phyloP scores from a whole-genome alignment of 176 grass and related monocot species.

The Oropetium thomaeum region DNA sequence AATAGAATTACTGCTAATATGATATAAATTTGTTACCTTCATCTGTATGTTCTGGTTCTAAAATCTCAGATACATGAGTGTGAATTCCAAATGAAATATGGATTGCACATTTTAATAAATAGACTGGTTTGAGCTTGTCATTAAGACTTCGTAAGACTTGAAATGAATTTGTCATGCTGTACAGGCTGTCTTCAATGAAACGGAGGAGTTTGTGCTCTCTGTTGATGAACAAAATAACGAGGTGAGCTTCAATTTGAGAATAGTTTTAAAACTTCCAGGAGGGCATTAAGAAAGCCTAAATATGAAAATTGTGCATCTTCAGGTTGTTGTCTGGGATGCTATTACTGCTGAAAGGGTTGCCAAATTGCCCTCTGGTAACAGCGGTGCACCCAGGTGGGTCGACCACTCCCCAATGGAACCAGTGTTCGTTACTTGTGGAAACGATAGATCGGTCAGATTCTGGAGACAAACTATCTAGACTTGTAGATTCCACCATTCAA shows the following conservation, averaged over 20 bases:
- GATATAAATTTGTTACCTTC: constrained; percentile 5
- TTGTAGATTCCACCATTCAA: constrained; percentile 18
- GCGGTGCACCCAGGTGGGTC: constrained; percentile 70
- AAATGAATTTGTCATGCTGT: constrained; percentile 26
- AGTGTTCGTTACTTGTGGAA: constrained; percentile 76
- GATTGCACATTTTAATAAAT: background rate
- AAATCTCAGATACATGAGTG: background rate
- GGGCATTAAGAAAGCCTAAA: constrained; percentile 1
- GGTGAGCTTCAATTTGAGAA: constrained; percentile 40
- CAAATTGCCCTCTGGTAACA: constrained; percentile 72
- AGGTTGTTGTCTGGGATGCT: constrained; percentile 88
- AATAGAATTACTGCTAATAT: background rate
- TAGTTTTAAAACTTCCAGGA: background rate
- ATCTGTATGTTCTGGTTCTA: background rate
- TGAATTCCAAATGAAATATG: background rate
- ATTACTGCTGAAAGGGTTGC: constrained; percentile 72
- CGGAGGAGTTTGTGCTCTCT: constrained; percentile 81
- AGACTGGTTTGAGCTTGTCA: constrained; percentile 3
- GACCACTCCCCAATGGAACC: constrained; percentile 75
- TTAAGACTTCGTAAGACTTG: background rate
- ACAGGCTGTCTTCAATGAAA: constrained; percentile 87
- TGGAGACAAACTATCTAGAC: constrained; percentile 68
- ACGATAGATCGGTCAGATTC: constrained; percentile 78
- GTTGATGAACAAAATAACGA: constrained; percentile 76
- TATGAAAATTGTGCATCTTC: constrained; percentile 5